phyloP scores from a whole-genome alignment of 2,329 filamentous ascomycete species.

The Sarocladium kiliense region DNA sequence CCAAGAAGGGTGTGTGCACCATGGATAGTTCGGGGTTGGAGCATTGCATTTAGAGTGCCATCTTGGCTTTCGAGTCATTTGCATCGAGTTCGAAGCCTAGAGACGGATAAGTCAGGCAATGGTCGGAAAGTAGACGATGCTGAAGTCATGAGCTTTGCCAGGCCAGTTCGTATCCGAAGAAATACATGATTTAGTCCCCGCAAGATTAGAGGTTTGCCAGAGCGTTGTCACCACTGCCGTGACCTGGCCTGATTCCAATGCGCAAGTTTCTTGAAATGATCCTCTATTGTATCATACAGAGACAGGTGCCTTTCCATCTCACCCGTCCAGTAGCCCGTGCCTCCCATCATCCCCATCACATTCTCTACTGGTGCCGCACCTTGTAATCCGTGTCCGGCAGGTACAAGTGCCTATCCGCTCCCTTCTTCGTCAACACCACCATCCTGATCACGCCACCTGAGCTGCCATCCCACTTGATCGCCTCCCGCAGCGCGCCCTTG shows the following conservation, averaged over 20 bases:
- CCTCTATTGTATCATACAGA: conserved; percentile 10
- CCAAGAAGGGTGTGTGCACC: too few relatives aligned
- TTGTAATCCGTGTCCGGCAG: conserved; percentile 87
- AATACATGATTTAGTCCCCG: too few relatives aligned
- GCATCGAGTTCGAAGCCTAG: too few relatives aligned
- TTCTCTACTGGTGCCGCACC: conserved; percentile 56
- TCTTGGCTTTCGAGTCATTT: too few relatives aligned
- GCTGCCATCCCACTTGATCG: conserved; percentile 99
- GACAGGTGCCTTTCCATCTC: conserved; percentile 10
- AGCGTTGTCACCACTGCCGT: not conserved
- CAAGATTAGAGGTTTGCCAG: too few relatives aligned
- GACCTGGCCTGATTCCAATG: not conserved
- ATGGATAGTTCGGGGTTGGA: too few relatives aligned
- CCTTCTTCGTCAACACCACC: conserved; percentile 88
- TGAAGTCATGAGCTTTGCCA: too few relatives aligned
- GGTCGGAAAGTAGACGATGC: too few relatives aligned
- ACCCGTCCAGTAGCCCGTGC: conserved; percentile 8
- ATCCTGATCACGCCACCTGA: conserved; percentile 97
- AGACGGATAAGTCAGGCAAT: too few relatives aligned
- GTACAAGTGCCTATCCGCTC: conserved; percentile 90
- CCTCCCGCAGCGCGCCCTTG: conserved; percentile 83
- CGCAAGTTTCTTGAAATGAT: not conserved
- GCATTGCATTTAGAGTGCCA: too few relatives aligned
- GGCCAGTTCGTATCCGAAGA: too few relatives aligned
- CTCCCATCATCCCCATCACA: conserved; percentile 8